Percentiles rank a stretch among this genome's conserved stretches.
These are phyloP conservation scores for Boletus subcaerulescens DNA, from an alignment of 768 basidiomycete genomes.

Conservation along the genomic window DNA sequence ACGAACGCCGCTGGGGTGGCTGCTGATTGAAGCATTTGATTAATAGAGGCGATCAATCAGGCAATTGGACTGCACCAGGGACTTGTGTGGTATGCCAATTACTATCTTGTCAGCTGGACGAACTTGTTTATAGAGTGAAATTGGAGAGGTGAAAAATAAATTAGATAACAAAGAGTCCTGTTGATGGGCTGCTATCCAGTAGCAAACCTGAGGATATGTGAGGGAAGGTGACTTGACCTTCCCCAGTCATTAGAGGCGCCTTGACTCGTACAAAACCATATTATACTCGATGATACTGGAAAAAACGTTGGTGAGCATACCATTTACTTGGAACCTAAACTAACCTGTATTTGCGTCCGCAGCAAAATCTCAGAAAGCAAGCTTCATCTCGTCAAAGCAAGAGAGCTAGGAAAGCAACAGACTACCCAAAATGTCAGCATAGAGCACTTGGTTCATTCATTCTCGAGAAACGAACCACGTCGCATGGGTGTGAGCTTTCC, in stretches of 20 bases:
- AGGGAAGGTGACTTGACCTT: not conserved
- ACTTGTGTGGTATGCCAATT: not conserved
- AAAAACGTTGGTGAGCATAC: not conserved
- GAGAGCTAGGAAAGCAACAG: not conserved
- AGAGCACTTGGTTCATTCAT: not conserved
- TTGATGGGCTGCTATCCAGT: not conserved
- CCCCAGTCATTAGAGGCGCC: not conserved
- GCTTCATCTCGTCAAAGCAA: slow-evolving; percentile 4
- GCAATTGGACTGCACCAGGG: not conserved
- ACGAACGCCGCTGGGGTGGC: not conserved
- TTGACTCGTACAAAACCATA: not conserved
- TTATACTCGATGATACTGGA: slow-evolving; percentile 6
- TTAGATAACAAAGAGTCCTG: not conserved
- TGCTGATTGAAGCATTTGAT: not conserved
- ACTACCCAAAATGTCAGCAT: slow-evolving; percentile 6
- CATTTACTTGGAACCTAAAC: not conserved
- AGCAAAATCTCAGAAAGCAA: not conserved
- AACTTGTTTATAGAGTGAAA: not conserved
- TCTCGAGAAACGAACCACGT: slow-evolving; percentile 1
- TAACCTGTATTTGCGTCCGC: not conserved
- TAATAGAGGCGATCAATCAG: not conserved
- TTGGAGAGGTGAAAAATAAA: not conserved
- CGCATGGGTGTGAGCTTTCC: slow-evolving; percentile 1
- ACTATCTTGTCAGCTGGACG: not conserved
- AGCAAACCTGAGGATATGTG: not conserved